These are phyloP conservation scores for Prototheca wickerhamii DNA, from an alignment of 163 green algal genomes.

Conservation along the genomic window DNA sequence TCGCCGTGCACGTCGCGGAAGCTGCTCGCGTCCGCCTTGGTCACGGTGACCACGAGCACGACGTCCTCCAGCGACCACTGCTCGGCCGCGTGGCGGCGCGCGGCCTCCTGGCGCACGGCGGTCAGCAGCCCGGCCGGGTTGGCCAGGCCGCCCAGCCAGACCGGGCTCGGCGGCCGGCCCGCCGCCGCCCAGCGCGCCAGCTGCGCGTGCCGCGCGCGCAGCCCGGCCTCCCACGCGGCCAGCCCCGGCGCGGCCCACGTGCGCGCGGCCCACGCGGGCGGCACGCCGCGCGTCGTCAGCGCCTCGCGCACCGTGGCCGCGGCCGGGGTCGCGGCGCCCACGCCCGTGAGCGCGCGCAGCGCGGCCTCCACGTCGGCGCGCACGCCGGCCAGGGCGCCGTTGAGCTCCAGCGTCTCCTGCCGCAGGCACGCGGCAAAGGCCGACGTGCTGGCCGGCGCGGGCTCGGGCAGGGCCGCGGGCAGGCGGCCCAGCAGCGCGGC, in stretches of 20 bases:
- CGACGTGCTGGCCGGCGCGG: no score
- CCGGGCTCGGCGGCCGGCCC: constrained; percentile 64
- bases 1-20: constrained; percentile 69
- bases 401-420: not conserved
- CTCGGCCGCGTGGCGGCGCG: constrained; percentile 73
- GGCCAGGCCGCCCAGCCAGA: constrained; percentile 93
- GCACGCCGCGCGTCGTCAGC: constrained; percentile 75
- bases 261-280: constrained; percentile 61
- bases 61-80: constrained; percentile 93
- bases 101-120: constrained; percentile 73
- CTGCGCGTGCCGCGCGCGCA: constrained; percentile 84
- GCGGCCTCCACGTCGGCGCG: not conserved
- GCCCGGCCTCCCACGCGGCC: constrained; percentile 78
- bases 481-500: not conserved
- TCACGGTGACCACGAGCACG: constrained; percentile 81
- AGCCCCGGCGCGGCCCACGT: constrained; percentile 69
- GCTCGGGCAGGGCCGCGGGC: not conserved
- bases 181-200: constrained; percentile 78
- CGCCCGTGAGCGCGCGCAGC: no score
- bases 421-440: not conserved
- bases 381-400: not conserved
- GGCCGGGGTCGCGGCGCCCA: not conserved
- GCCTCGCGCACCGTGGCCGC: constrained; percentile 7
- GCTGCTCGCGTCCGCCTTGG: constrained; percentile 68
- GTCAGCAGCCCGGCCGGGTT: constrained; percentile 68